Conservation (phyloP, 768 basidiomycete genomes). For the Psilocybe subaeruginosa region DNA sequence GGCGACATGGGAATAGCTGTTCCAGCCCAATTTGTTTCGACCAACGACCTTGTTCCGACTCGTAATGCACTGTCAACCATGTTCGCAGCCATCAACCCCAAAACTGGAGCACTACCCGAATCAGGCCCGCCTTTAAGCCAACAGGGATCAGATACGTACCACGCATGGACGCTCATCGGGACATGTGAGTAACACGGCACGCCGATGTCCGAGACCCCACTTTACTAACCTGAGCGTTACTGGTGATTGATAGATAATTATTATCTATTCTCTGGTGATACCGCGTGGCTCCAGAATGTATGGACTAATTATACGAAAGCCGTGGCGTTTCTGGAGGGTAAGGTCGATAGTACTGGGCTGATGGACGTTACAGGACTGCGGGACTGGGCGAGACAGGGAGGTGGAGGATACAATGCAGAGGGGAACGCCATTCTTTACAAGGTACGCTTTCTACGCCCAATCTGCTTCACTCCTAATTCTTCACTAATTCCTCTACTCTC, state of each 20-base stretch:
- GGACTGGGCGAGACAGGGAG: constrained; percentile 61
- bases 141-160: constrained; percentile 56
- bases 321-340: constrained; percentile 53
- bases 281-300: constrained; percentile 47
- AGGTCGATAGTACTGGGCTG: constrained; percentile 51
- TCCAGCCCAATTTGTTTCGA: constrained; percentile 63
- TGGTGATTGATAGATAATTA: constrained; percentile 48
- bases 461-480: neutral
- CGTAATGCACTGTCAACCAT: constrained; percentile 60
- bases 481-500: neutral
- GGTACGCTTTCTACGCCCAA: constrained; percentile 25
- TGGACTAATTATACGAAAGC: constrained; percentile 64
- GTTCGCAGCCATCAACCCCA: constrained; percentile 55
- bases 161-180: constrained; percentile 65
- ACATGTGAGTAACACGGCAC: constrained; percentile 33
- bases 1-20: constrained; percentile 69
- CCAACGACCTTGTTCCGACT: constrained; percentile 58
- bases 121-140: constrained; percentile 52
- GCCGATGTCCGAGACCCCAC: too few species aligned
- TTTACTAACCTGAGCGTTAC: too few species aligned
- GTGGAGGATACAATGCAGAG: constrained; percentile 59
- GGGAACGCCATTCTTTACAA: constrained; percentile 58
- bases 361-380: constrained; percentile 59
- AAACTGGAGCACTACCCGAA: constrained; percentile 57
- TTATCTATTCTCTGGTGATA: constrained; percentile 56